These are phyloP conservation scores for Halenospora varia DNA, from an alignment of 495 filamentous ascomycete genomes.

Conservation along the genomic window DNA sequence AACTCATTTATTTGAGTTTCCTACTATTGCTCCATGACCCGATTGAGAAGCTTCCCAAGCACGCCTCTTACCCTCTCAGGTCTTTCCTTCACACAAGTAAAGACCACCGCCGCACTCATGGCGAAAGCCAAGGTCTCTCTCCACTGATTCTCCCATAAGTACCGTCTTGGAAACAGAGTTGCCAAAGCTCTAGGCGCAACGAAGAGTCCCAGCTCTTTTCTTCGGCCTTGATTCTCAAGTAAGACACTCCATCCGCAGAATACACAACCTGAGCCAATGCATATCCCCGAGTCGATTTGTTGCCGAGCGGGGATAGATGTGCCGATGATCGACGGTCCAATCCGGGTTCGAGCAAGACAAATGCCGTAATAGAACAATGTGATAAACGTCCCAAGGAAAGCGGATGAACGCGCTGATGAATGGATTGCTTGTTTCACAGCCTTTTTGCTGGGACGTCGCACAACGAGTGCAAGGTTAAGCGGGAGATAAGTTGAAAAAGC, in stretches of 20 bases:
- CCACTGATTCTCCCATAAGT: constrained; percentile 65
- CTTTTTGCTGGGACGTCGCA: constrained; percentile 45
- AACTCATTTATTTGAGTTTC: background rate
- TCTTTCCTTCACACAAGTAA: constrained; percentile 66
- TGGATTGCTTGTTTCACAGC: constrained; percentile 44
- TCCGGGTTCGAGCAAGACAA: constrained; percentile 73
- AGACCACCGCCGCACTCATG: constrained; percentile 66
- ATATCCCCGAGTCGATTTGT: constrained; percentile 57
- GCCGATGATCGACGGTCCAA: constrained; percentile 68
- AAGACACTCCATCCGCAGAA: constrained; percentile 85
- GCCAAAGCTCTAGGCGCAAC: constrained; percentile 81
- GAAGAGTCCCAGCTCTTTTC: constrained; percentile 80
- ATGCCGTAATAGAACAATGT: constrained; percentile 84
- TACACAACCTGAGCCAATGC: constrained; percentile 69
- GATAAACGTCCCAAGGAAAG: constrained; percentile 81
- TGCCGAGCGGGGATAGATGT: constrained; percentile 33
- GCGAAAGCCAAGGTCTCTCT: constrained; percentile 73
- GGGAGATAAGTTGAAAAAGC: constrained; percentile 79
- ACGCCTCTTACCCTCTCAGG: constrained; percentile 67
- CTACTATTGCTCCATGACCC: constrained; percentile 41
- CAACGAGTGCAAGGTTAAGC: constrained; percentile 62
- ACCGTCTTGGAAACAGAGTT: constrained; percentile 70
- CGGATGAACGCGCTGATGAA: constrained; percentile 68
- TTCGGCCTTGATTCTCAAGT: constrained; percentile 61
- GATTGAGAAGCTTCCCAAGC: constrained; percentile 59